phyloP scores from a whole-genome alignment of 2,329 filamentous ascomycete species.

The Diatrype stigma region DNA sequence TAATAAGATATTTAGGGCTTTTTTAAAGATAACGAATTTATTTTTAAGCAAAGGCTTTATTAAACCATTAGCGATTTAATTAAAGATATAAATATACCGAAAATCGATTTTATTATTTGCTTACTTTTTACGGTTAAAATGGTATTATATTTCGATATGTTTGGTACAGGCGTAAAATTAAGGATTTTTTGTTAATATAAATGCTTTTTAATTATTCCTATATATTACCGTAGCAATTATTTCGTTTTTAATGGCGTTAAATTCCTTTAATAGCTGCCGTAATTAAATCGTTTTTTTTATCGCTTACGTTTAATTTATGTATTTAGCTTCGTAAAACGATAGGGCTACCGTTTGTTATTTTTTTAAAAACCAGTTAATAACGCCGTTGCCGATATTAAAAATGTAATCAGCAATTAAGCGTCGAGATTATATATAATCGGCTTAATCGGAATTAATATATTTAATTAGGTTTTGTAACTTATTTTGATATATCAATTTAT shows the following conservation, averaged over 20 bases:
- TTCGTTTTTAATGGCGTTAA: not conserved
- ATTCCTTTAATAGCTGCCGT: not conserved
- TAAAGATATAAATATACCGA: not conserved
- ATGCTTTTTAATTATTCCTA: not conserved
- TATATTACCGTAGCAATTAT: not conserved
- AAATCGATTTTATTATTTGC: not conserved
- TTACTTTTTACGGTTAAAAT: not conserved
- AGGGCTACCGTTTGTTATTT: not conserved
- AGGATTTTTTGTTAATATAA: not conserved
- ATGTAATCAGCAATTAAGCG: not conserved
- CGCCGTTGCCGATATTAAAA: not conserved
- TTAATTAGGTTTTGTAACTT: not conserved
- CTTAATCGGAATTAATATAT: not conserved
- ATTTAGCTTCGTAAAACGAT: not conserved
- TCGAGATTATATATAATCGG: not conserved
- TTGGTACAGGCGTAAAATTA: not conserved
- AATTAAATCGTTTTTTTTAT: not conserved
- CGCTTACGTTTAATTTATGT: not conserved
- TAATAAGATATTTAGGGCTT: not conserved
- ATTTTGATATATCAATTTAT: not conserved
- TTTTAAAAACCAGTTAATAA: not conserved
- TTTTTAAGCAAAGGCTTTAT: not conserved
- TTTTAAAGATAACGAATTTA: not conserved
- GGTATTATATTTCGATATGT: not conserved
- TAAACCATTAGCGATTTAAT: not conserved